Conservation (phyloP, 2,329 filamentous ascomycete species). For the Neurospora sp. region DNA sequence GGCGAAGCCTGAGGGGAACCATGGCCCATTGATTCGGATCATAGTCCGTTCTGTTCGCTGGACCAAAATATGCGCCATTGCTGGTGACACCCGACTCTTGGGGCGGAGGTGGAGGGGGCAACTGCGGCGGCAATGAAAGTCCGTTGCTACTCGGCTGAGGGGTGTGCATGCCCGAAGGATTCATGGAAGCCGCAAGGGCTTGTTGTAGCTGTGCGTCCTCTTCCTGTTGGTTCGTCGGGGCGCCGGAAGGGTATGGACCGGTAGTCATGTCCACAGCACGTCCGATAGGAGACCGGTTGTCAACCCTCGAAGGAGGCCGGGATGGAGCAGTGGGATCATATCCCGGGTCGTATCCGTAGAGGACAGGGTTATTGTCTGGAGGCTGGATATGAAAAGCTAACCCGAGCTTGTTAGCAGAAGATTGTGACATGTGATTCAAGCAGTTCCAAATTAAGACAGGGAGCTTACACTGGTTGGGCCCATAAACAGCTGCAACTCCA, state of each 20-base stretch:
- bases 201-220: constrained; percentile 48
- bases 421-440: background rate
- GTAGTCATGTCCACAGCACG: constrained; percentile 33
- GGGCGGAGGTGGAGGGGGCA: constrained; percentile 28
- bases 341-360: constrained; percentile 33
- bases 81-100: constrained; percentile 44
- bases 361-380: constrained; percentile 33
- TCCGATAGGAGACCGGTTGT: constrained; percentile 46
- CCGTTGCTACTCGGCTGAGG: constrained; percentile 1
- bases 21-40: constrained; percentile 49
- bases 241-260: constrained; percentile 28
- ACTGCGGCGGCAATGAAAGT: constrained; percentile 5
- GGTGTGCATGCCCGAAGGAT: constrained; percentile 37
- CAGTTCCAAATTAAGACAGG: background rate
- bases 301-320: constrained; percentile 52
- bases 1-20: constrained; percentile 32
- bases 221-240: constrained; percentile 26
- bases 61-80: constrained; percentile 43
- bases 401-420: constrained; percentile 3
- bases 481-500: background rate
- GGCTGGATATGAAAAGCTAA: constrained; percentile 48
- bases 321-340: constrained; percentile 41
- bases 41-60: constrained; percentile 47
- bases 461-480: background rate
- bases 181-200: constrained; percentile 46